Base-by-base conservation (phyloP, 1,139 yeast genomes). In the Yamadazyma oceani region DNA sequence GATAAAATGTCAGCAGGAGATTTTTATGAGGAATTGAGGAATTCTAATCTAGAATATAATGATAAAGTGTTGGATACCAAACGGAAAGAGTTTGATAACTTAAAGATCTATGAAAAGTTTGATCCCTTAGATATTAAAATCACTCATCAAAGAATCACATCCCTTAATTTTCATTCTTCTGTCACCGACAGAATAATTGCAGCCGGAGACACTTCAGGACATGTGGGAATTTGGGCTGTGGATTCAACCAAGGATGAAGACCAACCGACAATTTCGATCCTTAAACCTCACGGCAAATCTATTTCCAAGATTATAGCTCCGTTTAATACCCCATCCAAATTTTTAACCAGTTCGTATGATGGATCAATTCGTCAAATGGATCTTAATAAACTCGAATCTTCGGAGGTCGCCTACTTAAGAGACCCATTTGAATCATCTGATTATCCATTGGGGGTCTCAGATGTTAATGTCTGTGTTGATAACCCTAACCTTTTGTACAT, bases 141-240 rank as follows among this genome's bases (percentile, higher is more conserved):
- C 10, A 79, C 89, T 0, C 78, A 78, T 26, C 84, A 83, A 39
- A 69, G 98, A 43, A 81, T 90, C 55, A 80, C 90, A 0, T 68
- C 87, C 2, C 72, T 88, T 38, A 69, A 72, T 31, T 83, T 87
- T 57, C 97, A 90, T 58, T 96, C 97, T 0, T 62, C 85, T 0
- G 60, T 58, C 1, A 73, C 71, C 0, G 80, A 81, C 47, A 70
- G 85, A 45, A 56, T 92, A 3, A 71, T 88, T 2, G 58, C 86
- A 30, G 97, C 90, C 0, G 97, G 97, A 34, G 97, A 92, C 60
- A 86, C 89, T 15, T 65, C 69, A 13, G 97, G 97, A 5, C 76
- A 81, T 46, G 62, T 89, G 35, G 97, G 97, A 0, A 70, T 90
- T n/a, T 92, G 97, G 97, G 82, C 90, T 28, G 82, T 85, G 2